Base-by-base conservation (phyloP, 2,329 filamentous ascomycete species). In the Aaosphaeria pasadenensis region DNA sequence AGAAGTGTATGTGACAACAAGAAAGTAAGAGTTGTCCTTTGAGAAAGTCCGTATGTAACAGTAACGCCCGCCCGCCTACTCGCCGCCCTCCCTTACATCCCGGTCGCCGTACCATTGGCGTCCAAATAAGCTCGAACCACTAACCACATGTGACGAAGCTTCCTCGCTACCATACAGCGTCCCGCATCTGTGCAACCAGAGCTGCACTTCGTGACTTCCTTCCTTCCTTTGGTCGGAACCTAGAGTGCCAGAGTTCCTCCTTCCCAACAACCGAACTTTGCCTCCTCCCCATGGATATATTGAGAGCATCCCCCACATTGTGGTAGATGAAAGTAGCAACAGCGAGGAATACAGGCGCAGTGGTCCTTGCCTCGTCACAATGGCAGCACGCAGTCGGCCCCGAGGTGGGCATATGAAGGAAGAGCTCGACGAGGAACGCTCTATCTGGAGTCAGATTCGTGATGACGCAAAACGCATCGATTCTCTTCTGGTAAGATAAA, bases 381-480 rank as follows among this genome's bases (percentile, higher is more conserved):
- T 78, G 75, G 74, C 76, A 39, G 69, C 70, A 43, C 73, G 75
- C 42, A 77, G 68, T 57, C 63, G 75, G 53, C 67, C 67, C 40
- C 69, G 74, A 53, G 55, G 65, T 54, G 60, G 72, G 52, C 58
- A 74, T 48, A 67, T 68, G 55, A 77, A 76, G 53, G 74, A 78
- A 48, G 76, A 78, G 50, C 70, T 75, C 40, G 75, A 78, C 46
- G 76, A 78, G 58, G 76, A 78, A 59, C 67, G 74, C 31, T 66
- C 72, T 11, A 59, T 79, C 46, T 79, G 76, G 76, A 74, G 72
- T 45, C 69, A 73, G 49, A 75, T 79, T 49, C 69, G 69, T 44
- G 65, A 67, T 39, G 72, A 75, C 53, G 74, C 71, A 5, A 72
- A 70, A 43, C 67, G 73, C 41, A 71, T 77, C 30, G 76, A 78